Percentiles rank a stretch among this genome's conserved stretches.
Evolutionary conservation across 176 grass and related monocot species (phyloP).

Genomic region (Oryza officinalis): DNA sequence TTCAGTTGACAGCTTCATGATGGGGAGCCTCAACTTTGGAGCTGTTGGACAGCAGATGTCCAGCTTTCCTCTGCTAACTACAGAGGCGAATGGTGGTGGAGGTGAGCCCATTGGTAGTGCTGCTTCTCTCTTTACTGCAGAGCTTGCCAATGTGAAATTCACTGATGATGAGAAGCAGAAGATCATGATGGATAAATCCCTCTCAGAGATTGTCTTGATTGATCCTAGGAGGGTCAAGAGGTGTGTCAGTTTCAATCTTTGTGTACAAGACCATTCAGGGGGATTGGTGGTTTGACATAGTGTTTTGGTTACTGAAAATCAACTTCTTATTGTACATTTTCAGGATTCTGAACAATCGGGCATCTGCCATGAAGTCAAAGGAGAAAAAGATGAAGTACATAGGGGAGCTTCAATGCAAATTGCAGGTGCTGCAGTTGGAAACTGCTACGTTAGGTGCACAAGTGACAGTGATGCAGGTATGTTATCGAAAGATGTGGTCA

Average conservation of each 20-base stretch:
- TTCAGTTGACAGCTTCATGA: slow-evolving; percentile 92
- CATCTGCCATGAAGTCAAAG: slow-evolving; percentile 8
- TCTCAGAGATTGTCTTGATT: slow-evolving; percentile 31
- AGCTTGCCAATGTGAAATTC: slow-evolving; percentile 46
- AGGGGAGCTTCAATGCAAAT: slow-evolving; percentile 39
- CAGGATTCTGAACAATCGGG: slow-evolving; percentile 56
- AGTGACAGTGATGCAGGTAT: slow-evolving; percentile 47
- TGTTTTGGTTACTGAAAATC: too few relatives aligned
- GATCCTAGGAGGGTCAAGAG: slow-evolving; percentile 65
- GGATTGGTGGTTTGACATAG: too few relatives aligned
- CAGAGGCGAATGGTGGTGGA: not conserved
- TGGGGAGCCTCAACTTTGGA: slow-evolving; percentile 73
- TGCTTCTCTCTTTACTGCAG: slow-evolving; percentile 14
- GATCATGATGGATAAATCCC: slow-evolving; percentile 40
- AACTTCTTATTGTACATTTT: not conserved
- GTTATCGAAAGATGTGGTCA: not conserved
- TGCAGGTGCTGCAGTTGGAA: slow-evolving; percentile 47
- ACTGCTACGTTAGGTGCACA: slow-evolving; percentile 29
- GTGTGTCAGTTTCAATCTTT: not conserved
- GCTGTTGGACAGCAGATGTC: slow-evolving; percentile 44
- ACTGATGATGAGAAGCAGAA: slow-evolving; percentile 39
- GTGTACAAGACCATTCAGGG: too few relatives aligned
- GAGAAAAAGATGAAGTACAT: slow-evolving; percentile 36
- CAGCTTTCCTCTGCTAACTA: not conserved
- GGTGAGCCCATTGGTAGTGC: not conserved